phyloP scores from a whole-genome alignment of 345 rosid genomes.

The Salix dunnii region DNA sequence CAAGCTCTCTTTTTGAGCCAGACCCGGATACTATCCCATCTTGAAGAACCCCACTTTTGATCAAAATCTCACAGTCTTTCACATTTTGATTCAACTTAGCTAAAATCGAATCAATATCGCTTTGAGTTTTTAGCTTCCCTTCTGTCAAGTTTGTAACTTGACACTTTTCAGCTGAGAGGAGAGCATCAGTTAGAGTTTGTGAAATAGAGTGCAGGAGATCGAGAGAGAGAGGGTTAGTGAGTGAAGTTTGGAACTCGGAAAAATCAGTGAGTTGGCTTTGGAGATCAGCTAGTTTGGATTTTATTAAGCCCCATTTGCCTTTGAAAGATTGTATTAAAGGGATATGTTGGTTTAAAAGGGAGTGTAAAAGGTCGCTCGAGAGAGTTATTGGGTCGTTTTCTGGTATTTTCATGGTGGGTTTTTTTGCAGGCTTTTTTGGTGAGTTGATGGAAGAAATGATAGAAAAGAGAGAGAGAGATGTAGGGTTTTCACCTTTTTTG shows the following conservation, averaged over 20 bases:
- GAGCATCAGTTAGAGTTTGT: constrained; percentile 49
- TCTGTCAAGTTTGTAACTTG: constrained; percentile 42
- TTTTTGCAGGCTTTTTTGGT: not conserved
- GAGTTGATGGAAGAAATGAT: not conserved
- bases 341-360: constrained; percentile 45
- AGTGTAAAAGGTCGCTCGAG: constrained; percentile 31
- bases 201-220: constrained; percentile 55
- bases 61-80: constrained; percentile 59
- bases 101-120: constrained; percentile 69
- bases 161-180: constrained; percentile 48
- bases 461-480: not conserved
- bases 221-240: constrained; percentile 45
- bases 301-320: constrained; percentile 70
- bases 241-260: constrained; percentile 43
- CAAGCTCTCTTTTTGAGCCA: constrained; percentile 59
- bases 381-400: constrained; percentile 38
- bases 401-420: constrained; percentile 50
- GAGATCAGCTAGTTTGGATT: constrained; percentile 57
- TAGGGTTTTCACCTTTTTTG: not conserved
- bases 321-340: constrained; percentile 47
- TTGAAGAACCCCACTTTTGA: constrained; percentile 54
- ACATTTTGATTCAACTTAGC: constrained; percentile 66
- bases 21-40: constrained; percentile 30
- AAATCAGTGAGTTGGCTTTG: constrained; percentile 63
- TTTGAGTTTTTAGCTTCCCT: constrained; percentile 88